Percentiles rank a stretch among this genome's conserved stretches.
Evolutionary conservation across 2,329 filamentous ascomycete species (phyloP).

Genomic region (Beauveria caledonica): DNA sequence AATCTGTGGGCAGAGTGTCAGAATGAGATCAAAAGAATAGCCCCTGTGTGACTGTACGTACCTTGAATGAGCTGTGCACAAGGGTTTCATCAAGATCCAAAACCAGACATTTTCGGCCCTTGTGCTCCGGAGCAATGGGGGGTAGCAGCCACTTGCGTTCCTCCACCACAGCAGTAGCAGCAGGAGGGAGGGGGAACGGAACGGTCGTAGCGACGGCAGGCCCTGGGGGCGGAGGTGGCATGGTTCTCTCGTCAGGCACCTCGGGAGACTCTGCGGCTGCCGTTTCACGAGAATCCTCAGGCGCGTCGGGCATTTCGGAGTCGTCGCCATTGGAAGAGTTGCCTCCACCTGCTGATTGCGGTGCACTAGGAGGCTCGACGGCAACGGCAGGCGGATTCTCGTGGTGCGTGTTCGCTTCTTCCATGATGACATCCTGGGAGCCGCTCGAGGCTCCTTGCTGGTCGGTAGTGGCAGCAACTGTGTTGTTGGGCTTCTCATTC

Average conservation of each 20-base stretch:
- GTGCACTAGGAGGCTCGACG: slow-evolving; percentile 35
- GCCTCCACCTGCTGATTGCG: slow-evolving; percentile 12
- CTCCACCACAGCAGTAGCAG: slow-evolving; percentile 33
- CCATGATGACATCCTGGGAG: slow-evolving; percentile 39
- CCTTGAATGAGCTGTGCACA: slow-evolving; percentile 98
- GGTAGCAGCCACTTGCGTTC: slow-evolving; percentile 65
- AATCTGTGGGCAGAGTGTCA: slow-evolving; percentile 49
- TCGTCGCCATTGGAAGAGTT: slow-evolving; percentile 45
- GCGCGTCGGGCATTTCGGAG: slow-evolving; percentile 58
- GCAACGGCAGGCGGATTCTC: slow-evolving; percentile 27
- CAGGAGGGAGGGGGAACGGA: slow-evolving; percentile 32
- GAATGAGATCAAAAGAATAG: slow-evolving; percentile 5
- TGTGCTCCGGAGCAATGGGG: slow-evolving; percentile 69
- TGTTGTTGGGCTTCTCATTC: slow-evolving; percentile 38
- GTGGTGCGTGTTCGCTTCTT: slow-evolving; percentile 39
- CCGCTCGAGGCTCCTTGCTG: slow-evolving; percentile 39
- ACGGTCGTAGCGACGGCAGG: slow-evolving; percentile 33
- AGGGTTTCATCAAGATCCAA: slow-evolving; percentile 94
- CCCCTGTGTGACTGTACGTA: slow-evolving; percentile 29
- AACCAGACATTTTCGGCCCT: slow-evolving; percentile 87
- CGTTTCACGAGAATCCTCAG: slow-evolving; percentile 40
- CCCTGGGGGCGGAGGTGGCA: slow-evolving; percentile 40
- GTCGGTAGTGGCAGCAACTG: slow-evolving; percentile 32
- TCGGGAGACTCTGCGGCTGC: slow-evolving; percentile 19
- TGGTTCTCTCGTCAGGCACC: slow-evolving; percentile 23